phyloP scores from a whole-genome alignment of 176 grass and related monocot genomes.

The Tuctoria greenei region DNA sequence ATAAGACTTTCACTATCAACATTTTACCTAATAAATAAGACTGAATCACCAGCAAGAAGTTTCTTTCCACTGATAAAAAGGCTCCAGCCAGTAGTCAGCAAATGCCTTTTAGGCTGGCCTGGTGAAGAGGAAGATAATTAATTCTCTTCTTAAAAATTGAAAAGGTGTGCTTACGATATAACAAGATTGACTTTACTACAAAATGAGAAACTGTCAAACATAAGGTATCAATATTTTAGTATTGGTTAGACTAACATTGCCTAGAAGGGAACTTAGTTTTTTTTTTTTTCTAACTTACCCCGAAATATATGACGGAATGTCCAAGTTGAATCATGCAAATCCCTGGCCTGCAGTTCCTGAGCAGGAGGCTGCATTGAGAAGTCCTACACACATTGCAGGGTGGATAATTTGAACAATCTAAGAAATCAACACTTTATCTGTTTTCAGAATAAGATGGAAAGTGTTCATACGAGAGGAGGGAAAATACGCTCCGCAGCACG shows the following conservation, averaged over 20 bases:
- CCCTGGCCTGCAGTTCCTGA: slow-evolving; percentile 71
- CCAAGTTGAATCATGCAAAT: slow-evolving; percentile 70
- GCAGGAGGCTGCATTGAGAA: slow-evolving; percentile 69
- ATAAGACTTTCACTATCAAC: slow-evolving; percentile 4
- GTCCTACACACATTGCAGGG: slow-evolving; percentile 44
- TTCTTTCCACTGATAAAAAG: slow-evolving; percentile 81
- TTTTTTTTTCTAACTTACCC: slow-evolving; percentile 37
- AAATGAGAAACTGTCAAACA: slow-evolving; percentile 12
- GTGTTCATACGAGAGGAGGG: slow-evolving; percentile 58
- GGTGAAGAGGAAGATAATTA: slow-evolving; percentile 35
- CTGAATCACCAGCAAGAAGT: slow-evolving; percentile 78
- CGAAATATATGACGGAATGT: slow-evolving; percentile 80
- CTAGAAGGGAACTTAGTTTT: not conserved
- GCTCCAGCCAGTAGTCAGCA: slow-evolving; percentile 85
- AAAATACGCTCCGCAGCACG: slow-evolving; percentile 73
- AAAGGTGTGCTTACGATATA: not conserved
- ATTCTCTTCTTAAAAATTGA: not conserved
- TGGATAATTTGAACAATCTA: slow-evolving; percentile 14
- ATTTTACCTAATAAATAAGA: slow-evolving; percentile 77
- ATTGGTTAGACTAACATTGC: slow-evolving; percentile 20
- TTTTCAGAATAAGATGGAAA: slow-evolving; percentile 11
- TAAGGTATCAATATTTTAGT: slow-evolving; percentile 14
- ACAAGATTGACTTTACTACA: not conserved
- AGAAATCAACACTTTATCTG: not conserved
- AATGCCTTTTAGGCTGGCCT: slow-evolving; percentile 87